Percentiles rank a stretch among this genome's conserved stretches.
phyloP scores from a whole-genome alignment of 129 eudicot genomes.

The Flaveria brownii region DNA sequence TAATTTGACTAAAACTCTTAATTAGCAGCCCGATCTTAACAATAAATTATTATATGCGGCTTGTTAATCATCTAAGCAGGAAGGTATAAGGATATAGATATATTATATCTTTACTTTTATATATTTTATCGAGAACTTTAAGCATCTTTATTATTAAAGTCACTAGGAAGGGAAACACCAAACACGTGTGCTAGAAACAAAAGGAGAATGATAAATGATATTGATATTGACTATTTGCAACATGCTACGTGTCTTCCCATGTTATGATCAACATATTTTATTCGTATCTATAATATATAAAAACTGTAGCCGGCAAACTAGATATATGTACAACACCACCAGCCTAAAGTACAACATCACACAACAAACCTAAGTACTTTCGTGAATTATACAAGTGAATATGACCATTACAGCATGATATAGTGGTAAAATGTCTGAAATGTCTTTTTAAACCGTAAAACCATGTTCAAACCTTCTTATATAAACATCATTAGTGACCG shows the following conservation, averaged over 20 bases:
- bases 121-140: neutral
- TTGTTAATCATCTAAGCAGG: too few species aligned
- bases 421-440: too few species aligned
- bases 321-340: too few species aligned
- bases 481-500: too few species aligned
- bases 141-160: constrained; percentile 28
- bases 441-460: too few species aligned
- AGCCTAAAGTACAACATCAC: too few species aligned
- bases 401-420: too few species aligned
- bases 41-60: too few species aligned
- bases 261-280: constrained; percentile 8
- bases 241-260: constrained; percentile 35
- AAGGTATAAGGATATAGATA: neutral
- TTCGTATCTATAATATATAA: neutral
- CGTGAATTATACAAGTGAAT: neutral
- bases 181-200: constrained; percentile 35
- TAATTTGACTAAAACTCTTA: too few species aligned
- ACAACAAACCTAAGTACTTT: neutral
- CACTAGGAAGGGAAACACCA: constrained; percentile 22
- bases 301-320: too few species aligned
- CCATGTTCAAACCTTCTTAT: too few species aligned
- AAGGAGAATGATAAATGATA: constrained; percentile 22
- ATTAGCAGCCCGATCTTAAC: too few species aligned
- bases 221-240: constrained; percentile 31
- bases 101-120: neutral